Base-by-base conservation (phyloP, 805 yeast species). In the Yamadazyma takamatsuzukensis region DNA sequence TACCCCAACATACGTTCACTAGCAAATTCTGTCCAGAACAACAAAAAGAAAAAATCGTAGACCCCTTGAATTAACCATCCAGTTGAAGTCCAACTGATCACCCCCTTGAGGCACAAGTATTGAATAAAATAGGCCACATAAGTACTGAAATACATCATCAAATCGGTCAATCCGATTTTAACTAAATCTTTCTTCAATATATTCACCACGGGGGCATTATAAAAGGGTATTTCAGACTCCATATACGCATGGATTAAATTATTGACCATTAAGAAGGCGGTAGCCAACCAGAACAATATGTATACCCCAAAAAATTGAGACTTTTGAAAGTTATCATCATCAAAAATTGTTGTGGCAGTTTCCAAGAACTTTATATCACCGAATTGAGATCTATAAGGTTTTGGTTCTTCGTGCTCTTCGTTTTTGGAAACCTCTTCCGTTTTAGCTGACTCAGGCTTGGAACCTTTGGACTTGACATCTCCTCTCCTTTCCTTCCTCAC, bases 301-400 rank as follows among this genome's bases (percentile, higher is more conserved):
- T 78, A 90, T 39, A 93, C 72, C 2, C 97, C 97, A 45, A 74
- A 78, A 53, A 85, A 88, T 34, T 64, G 61, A 3, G 77, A 56
- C 1, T 68, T 59, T 32, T 61, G 59, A 39, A 67, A 60, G 18
- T 56, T 49, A 4, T 62, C 67, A 11, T 69, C 59, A 48, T 81
- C 89, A 40, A 81, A 67, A 12, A 81, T 77, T 4, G 70, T 60
- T 6, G 70, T 53, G 19, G 71, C 35, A 10, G 45, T 37, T 15
- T 58, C 51, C 23, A 53, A 46, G 44, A 78, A 76, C 16, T 63
- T 63, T 14, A 76, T 63, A 49, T 79, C 85, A 4, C 70, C 68
- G 47, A 78, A 77, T 34, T 72, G 65, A 3, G 81, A 76, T 18
- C 72, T 54, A 40, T 63, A 64, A 25, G 21, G 3, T 16, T 18